A percentile compares a stretch with the other conserved stretches of the same genome.
Evolutionary conservation across 2,329 filamentous ascomycete genomes (phyloP).

Genomic region (Dissoconium aciculare): DNA sequence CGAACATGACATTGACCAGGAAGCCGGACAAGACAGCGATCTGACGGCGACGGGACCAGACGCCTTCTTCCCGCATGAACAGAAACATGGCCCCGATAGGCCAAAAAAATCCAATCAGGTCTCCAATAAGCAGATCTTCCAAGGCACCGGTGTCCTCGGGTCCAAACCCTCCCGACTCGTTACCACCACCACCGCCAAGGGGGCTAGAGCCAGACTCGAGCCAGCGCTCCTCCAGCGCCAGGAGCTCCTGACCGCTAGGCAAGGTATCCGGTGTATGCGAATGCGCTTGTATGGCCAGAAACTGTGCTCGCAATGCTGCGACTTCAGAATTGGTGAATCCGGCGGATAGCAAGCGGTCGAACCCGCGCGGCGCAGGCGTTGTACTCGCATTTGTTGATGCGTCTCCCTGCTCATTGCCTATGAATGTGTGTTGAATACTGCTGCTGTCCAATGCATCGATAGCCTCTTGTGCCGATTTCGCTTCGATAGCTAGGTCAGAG

Average conservation of each 20-base stretch:
- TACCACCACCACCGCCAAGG: constrained; percentile 25
- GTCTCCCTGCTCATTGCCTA: background rate
- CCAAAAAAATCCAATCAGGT: constrained; percentile 89
- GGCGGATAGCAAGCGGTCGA: constrained; percentile 67
- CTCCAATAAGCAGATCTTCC: constrained; percentile 77
- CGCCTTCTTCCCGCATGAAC: constrained; percentile 71
- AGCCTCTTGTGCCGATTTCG: constrained; percentile 27
- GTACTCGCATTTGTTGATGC: constrained; percentile 1
- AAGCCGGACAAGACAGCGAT: constrained; percentile 79
- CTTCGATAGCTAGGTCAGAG: constrained; percentile 56
- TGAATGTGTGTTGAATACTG: constrained; percentile 1
- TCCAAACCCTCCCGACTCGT: constrained; percentile 32
- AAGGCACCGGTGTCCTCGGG: constrained; percentile 48
- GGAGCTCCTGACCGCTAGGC: constrained; percentile 62
- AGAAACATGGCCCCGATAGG: constrained; percentile 74
- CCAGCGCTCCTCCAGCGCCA: constrained; percentile 76
- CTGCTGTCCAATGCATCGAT: constrained; percentile 23
- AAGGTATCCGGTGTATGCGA: constrained; percentile 79
- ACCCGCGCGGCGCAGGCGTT: constrained; percentile 54
- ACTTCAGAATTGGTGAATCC: constrained; percentile 78
- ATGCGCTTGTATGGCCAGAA: constrained; percentile 67
- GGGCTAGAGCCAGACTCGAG: constrained; percentile 45
- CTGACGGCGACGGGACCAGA: constrained; percentile 72
- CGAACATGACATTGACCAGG: constrained; percentile 62
- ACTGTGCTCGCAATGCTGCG: constrained; percentile 71